Evolutionary conservation across 129 eudicot species (phyloP), one percentile per base, ranked within the genome.

Genomic region (Flaveria bidentis): DNA sequence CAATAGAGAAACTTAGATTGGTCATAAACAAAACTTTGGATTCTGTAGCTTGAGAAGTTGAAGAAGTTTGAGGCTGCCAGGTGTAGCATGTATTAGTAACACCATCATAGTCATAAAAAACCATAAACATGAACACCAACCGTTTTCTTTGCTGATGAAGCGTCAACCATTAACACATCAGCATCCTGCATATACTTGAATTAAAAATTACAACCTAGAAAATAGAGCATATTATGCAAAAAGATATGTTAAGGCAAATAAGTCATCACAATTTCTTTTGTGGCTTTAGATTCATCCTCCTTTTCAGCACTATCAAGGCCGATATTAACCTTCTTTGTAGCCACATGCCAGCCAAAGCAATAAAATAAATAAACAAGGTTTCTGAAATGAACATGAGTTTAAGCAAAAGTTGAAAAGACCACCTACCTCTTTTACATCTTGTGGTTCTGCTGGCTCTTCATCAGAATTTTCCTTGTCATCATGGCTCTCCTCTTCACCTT

Each of bases 21-120:
- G 97, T 96, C 86, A 86, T 88, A 83, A 95, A 91, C 60, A 95
- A 74, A 11, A 97, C 89, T 80, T 91, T 95, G 6, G 92, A 75
- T 58, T 92, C 99, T 0, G 78, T 25, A 9, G 82, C 80, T 80
- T 85, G 86, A 56, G 93, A 87, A 39, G 96, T 86, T 2, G 76
- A 75, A 2, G 97, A 92, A 9, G 96, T 82, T 77, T 87, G 82
- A 6, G 97, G 85, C 99, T 94, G 88, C 85, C 83, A 78, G 1
- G n/a, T 65, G 47, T 6, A 11, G 15, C 11, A 12, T 33, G 5
- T 57, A 23, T 66, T 73, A 66, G 71, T 30, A 28, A 56, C 1
- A 16, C 47, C 45, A 55, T 18, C 23, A 22, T 30, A 10, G 2
- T 30, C 11, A 6, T 25, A 49, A 15, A 28, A 70, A 2, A 44